These are phyloP conservation scores for Chrysanthemum seticuspe DNA, from an alignment of 129 eudicot genomes.

Conservation along the genomic window DNA sequence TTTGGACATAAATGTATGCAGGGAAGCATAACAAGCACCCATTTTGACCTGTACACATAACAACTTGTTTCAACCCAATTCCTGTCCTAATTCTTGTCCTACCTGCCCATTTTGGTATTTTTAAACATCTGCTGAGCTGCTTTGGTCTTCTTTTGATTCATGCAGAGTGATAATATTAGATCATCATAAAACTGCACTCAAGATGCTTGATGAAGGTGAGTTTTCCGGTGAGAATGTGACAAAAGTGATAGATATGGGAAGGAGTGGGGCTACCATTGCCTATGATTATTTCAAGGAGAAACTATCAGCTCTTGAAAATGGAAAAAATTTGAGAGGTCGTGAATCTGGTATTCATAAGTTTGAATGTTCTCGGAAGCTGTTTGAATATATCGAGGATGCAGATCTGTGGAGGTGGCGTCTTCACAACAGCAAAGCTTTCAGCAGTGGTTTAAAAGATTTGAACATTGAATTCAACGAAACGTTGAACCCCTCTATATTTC, in stretches of 20 bases:
- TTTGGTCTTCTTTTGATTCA: conserved; percentile 10
- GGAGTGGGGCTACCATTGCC: conserved; percentile 93
- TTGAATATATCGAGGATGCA: conserved; percentile 76
- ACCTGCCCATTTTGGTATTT: not conserved
- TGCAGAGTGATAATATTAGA: conserved; percentile 70
- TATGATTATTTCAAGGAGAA: conserved; percentile 75
- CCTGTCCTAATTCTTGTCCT: not conserved
- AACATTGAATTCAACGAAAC: conserved; percentile 51
- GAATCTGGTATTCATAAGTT: conserved; percentile 33
- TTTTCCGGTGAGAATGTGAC: conserved; percentile 45
- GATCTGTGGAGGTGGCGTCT: conserved; percentile 89
- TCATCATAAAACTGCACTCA: conserved; percentile 91
- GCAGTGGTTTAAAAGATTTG: conserved; percentile 78
- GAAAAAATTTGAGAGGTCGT: conserved; percentile 5
- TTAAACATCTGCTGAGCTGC: conserved; percentile 1
- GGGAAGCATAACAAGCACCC: not conserved
- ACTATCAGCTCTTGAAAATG: conserved; percentile 31
- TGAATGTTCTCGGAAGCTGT: conserved; percentile 44
- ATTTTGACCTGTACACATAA: not conserved
- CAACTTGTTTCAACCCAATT: not conserved
- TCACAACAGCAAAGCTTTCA: conserved; percentile 78
- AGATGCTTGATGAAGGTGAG: conserved; percentile 46
- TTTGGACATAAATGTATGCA: not conserved
- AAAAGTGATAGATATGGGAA: conserved; percentile 75
- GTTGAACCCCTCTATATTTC: conserved; percentile 61